Evolutionary conservation across 352 stramenopile genomes (phyloP).

Genomic region (Globisporangium nunn): DNA sequence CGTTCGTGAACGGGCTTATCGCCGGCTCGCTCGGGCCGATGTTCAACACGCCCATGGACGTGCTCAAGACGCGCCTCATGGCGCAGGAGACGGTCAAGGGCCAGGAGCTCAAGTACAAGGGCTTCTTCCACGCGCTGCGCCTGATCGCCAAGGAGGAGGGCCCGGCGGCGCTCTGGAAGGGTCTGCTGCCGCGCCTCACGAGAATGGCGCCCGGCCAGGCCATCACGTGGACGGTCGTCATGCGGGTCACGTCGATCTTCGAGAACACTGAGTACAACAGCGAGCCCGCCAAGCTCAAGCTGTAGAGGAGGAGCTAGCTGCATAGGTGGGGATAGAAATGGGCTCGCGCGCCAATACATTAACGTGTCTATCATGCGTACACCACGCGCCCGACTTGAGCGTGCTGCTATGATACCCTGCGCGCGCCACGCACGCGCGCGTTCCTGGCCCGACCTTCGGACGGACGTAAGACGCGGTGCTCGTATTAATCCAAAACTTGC

Average conservation of each 20-base stretch:
- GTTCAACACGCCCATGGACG: slow-evolving; percentile 88
- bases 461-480: background rate
- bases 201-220: slow-evolving; percentile 95
- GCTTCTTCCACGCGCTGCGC: slow-evolving; percentile 88
- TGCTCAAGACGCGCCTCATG: slow-evolving; percentile 94
- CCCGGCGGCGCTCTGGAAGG: slow-evolving; percentile 93
- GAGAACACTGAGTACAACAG: slow-evolving; percentile 61
- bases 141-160: slow-evolving; percentile 95
- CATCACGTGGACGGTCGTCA: slow-evolving; percentile 94
- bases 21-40: slow-evolving; percentile 80
- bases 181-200: slow-evolving; percentile 91
- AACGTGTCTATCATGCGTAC: no score
- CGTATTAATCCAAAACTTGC: background rate
- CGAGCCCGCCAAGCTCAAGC: slow-evolving; percentile 56
- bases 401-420: no score
- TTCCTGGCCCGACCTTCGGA: no score
- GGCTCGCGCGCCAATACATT: background rate
- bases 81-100: slow-evolving; percentile 85
- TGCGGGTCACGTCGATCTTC: slow-evolving; percentile 83
- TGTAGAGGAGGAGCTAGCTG: slow-evolving; percentile 23
- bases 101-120: slow-evolving; percentile 93
- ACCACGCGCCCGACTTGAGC: no score
- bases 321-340: no score
- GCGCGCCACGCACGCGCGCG: no score
- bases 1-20: slow-evolving; percentile 92